Percentiles rank a stretch among this genome's conserved stretches.
phyloP scores from a whole-genome alignment of 371 early-diverging fungal species.

The Mortierella polycephala region DNA sequence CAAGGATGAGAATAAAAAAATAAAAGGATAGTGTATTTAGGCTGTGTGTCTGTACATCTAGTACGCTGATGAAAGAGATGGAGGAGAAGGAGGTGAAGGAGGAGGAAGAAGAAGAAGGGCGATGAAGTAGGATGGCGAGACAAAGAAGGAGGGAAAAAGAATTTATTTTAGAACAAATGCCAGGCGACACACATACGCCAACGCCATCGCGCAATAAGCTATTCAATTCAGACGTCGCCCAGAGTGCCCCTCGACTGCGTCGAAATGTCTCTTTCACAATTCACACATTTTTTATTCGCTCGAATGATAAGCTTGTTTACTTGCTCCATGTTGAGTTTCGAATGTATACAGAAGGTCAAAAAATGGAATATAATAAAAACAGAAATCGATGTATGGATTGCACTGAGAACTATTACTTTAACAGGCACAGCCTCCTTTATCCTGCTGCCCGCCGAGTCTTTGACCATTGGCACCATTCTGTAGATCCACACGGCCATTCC shows the following conservation, averaged over 20 bases:
- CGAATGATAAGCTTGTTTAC: too few species aligned
- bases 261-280: too few species aligned
- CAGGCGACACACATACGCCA: too few species aligned
- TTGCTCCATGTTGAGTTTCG: too few species aligned
- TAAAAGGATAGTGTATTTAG: not conserved
- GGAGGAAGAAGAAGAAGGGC: slow-evolving; percentile 2
- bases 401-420: not conserved
- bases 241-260: too few species aligned
- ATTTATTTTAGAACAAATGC: not conserved
- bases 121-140: not conserved
- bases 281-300: too few species aligned
- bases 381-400: not conserved
- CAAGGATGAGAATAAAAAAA: not conserved
- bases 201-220: too few species aligned
- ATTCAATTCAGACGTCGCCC: too few species aligned
- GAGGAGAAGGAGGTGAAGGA: not conserved
- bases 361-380: slow-evolving; percentile 1
- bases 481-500: slow-evolving; percentile 48
- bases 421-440: slow-evolving; percentile 49
- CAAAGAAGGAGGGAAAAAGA: not conserved
- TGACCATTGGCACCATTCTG: slow-evolving; percentile 41
- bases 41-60: too few species aligned
- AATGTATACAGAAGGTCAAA: not conserved
- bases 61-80: not conserved
- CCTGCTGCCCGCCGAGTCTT: slow-evolving; percentile 49